Conservation (phyloP, 169 alveolate genomes). For the Plasmodium ovale region DNA sequence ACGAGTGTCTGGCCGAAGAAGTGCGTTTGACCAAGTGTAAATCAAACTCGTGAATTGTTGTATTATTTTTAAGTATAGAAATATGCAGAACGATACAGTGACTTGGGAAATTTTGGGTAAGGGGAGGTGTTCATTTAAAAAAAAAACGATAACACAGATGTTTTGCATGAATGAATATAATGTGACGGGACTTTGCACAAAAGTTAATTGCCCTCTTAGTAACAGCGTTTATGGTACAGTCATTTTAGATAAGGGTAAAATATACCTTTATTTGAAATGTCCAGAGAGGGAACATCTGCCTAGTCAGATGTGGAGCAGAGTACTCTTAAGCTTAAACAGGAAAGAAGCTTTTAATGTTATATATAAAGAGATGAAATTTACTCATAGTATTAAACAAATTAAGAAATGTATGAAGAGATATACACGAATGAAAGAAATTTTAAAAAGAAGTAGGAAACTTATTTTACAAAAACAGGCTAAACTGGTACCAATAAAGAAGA, state of each 20-base stretch:
- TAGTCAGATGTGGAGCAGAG: conserved; percentile 96
- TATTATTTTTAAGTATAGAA: background rate
- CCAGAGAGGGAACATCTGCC: conserved; percentile 99
- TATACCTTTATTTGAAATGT: conserved; percentile 95
- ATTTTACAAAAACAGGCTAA: conserved; percentile 75
- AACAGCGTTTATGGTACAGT: conserved; percentile 98
- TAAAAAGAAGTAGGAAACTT: conserved; percentile 94
- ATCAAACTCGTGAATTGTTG: too few relatives aligned
- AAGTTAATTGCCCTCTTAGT: conserved; percentile 98
- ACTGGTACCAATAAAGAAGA: conserved; percentile 95
- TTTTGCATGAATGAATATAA: conserved; percentile 90
- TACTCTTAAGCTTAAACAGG: conserved; percentile 93
- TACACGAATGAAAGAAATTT: conserved; percentile 95
- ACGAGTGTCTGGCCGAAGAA: too few relatives aligned
- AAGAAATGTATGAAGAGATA: conserved; percentile 97
- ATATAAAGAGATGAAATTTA: conserved; percentile 93
- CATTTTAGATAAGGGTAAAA: conserved; percentile 91
- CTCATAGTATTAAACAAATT: conserved; percentile 94
- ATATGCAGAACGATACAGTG: conserved; percentile 58
- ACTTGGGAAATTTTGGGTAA: conserved; percentile 74
- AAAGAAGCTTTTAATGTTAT: conserved; percentile 94
- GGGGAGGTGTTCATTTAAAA: conserved; percentile 71
- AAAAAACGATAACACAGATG: conserved; percentile 77
- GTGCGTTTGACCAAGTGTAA: too few relatives aligned
- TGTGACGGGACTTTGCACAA: conserved; percentile 98